phyloP scores from a whole-genome alignment of 345 rosid species.

The Dipteronia sinensis region DNA sequence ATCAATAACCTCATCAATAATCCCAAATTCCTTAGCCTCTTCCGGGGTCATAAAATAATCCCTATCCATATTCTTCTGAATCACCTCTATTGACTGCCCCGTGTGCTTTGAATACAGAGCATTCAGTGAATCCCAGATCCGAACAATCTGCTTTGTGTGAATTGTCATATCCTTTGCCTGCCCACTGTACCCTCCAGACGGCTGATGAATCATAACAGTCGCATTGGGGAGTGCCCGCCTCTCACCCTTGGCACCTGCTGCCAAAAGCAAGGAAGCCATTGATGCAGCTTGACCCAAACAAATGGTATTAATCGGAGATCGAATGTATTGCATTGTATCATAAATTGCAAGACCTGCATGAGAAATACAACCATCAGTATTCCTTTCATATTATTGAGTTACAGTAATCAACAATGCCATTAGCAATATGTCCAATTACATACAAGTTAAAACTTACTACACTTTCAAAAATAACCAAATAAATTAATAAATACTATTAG shows the following conservation, averaged over 20 bases:
- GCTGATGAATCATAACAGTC: slow-evolving; percentile 96
- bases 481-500: too few relatives aligned
- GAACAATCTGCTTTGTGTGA: slow-evolving; percentile 92
- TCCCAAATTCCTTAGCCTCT: slow-evolving; percentile 92
- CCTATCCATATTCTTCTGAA: slow-evolving; percentile 94
- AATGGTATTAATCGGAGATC: slow-evolving; percentile 85
- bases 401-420: background rate
- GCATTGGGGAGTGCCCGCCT: slow-evolving; percentile 92
- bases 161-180: slow-evolving; percentile 95
- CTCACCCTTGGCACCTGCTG: slow-evolving; percentile 92
- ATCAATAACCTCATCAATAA: slow-evolving; percentile 94
- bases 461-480: too few relatives aligned
- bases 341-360: slow-evolving; percentile 89
- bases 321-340: slow-evolving; percentile 95
- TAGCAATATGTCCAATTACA: background rate
- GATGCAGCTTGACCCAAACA: slow-evolving; percentile 99
- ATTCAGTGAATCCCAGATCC: slow-evolving; percentile 87
- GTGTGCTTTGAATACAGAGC: slow-evolving; percentile 76
- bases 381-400: background rate
- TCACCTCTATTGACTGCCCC: slow-evolving; percentile 66
- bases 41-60: slow-evolving; percentile 95
- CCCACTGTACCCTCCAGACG: slow-evolving; percentile 97
- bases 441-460: background rate
- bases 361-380: background rate
- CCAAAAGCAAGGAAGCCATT: slow-evolving; percentile 95